These are phyloP conservation scores for Nigrospora oryzae DNA, from an alignment of 2,329 filamentous ascomycete genomes.

Conservation along the genomic window DNA sequence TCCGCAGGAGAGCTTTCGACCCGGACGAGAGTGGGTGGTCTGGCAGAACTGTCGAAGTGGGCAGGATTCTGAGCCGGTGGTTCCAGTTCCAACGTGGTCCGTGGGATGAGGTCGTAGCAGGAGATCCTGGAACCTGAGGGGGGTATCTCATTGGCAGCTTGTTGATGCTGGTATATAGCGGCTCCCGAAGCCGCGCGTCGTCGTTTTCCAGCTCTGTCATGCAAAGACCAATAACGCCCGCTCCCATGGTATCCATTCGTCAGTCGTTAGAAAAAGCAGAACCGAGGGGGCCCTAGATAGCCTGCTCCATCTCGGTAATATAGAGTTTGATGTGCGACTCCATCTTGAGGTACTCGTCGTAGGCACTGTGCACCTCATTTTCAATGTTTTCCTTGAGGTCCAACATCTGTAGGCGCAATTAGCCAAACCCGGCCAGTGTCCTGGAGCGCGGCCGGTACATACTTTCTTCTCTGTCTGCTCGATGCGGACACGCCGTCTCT, in stretches of 20 bases:
- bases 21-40: slow-evolving; percentile 45
- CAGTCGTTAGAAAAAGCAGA: slow-evolving; percentile 16
- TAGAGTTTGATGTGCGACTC: slow-evolving; percentile 95
- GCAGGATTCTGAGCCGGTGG: slow-evolving; percentile 55
- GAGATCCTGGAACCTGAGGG: too few species aligned
- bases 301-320: slow-evolving; percentile 98
- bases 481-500: slow-evolving; percentile 83
- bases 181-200: too few species aligned
- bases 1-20: slow-evolving; percentile 29
- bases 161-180: too few species aligned
- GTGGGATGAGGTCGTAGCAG: slow-evolving; percentile 15
- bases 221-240: background rate
- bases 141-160: too few species aligned
- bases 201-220: too few species aligned
- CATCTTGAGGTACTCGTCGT: slow-evolving; percentile 96
- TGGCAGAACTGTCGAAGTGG: slow-evolving; percentile 49
- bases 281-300: slow-evolving; percentile 36
- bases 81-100: slow-evolving; percentile 42
- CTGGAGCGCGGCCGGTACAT: slow-evolving; percentile 15
- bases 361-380: slow-evolving; percentile 79
- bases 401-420: slow-evolving; percentile 62
- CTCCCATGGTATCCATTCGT: slow-evolving; percentile 28
- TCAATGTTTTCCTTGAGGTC: slow-evolving; percentile 98
- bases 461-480: slow-evolving; percentile 99
- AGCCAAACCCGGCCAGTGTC: slow-evolving; percentile 8